Conservation (phyloP, 345 rosid genomes). For the Chamaenerion angustifolium region DNA sequence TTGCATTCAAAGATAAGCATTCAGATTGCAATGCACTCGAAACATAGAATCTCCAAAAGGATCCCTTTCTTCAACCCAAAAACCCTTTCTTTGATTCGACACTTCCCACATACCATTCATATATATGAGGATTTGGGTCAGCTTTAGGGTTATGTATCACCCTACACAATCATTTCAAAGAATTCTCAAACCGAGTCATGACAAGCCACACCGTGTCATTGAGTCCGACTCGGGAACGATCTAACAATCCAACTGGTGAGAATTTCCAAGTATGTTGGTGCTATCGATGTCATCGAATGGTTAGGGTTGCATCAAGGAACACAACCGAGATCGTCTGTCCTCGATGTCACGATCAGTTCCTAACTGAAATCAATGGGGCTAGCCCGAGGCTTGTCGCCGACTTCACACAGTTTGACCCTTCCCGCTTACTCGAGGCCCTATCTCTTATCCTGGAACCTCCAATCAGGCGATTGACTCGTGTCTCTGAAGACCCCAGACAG, state of each 20-base stretch:
- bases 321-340: constrained; percentile 43
- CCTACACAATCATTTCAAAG: background rate
- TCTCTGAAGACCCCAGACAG: constrained; percentile 1
- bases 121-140: background rate
- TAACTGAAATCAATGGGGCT: constrained; percentile 26
- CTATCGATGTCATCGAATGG: constrained; percentile 52
- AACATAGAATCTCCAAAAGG: background rate
- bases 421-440: constrained; percentile 53
- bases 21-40: too few species aligned
- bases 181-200: background rate
- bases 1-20: too few species aligned
- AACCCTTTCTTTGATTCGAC: constrained; percentile 4
- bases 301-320: constrained; percentile 31
- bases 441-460: constrained; percentile 60
- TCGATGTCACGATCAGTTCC: constrained; percentile 44
- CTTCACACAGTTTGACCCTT: constrained; percentile 49
- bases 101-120: background rate
- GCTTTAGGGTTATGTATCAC: background rate
- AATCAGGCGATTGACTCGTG: constrained; percentile 11
- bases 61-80: background rate
- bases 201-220: background rate
- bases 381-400: constrained; percentile 34
- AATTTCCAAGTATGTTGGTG: constrained; percentile 57
- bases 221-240: background rate
- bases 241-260: background rate